Percentiles rank a stretch among this genome's conserved stretches.
These are phyloP conservation scores for Fusarium pilosicola DNA, from an alignment of 2,329 filamentous ascomycete genomes.

Conservation along the genomic window DNA sequence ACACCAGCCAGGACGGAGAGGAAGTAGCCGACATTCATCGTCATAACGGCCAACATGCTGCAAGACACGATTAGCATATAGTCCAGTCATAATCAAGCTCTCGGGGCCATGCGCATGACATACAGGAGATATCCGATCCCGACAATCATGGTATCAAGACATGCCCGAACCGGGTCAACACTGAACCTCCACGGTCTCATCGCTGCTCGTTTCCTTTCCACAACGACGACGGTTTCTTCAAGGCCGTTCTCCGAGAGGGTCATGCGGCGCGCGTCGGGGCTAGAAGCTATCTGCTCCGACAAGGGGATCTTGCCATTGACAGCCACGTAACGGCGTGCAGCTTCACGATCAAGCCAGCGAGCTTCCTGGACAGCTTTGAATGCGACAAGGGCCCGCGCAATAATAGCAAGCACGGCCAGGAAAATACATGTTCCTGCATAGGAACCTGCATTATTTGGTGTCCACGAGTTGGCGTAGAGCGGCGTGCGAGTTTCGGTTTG, in stretches of 20 bases:
- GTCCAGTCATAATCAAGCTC: not conserved
- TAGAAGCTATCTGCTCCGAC: slow-evolving; percentile 66
- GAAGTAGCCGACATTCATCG: slow-evolving; percentile 87
- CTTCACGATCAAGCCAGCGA: slow-evolving; percentile 75
- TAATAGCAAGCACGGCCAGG: slow-evolving; percentile 77
- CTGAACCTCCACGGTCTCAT: slow-evolving; percentile 81
- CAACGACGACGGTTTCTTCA: slow-evolving; percentile 82
- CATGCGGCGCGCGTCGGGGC: slow-evolving; percentile 71
- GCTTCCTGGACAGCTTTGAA: slow-evolving; percentile 71
- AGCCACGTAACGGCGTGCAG: slow-evolving; percentile 79
- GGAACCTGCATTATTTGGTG: slow-evolving; percentile 72
- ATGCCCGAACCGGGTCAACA: slow-evolving; percentile 79
- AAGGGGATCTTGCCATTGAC: slow-evolving; percentile 72
- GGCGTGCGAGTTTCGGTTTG: slow-evolving; percentile 62
- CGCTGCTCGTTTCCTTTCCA: slow-evolving; percentile 65
- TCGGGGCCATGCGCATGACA: slow-evolving; percentile 52
- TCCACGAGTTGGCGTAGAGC: slow-evolving; percentile 74
- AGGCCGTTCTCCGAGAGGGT: slow-evolving; percentile 77
- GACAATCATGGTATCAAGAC: slow-evolving; percentile 75
- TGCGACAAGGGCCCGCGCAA: slow-evolving; percentile 78
- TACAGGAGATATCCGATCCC: slow-evolving; percentile 87
- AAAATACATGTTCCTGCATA: slow-evolving; percentile 96
- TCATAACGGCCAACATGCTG: slow-evolving; percentile 95
- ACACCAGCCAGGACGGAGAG: slow-evolving; percentile 80
- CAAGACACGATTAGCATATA: slow-evolving; percentile 3